phyloP scores from a whole-genome alignment of 345 rosid genomes.

The Carallia brachiata region DNA sequence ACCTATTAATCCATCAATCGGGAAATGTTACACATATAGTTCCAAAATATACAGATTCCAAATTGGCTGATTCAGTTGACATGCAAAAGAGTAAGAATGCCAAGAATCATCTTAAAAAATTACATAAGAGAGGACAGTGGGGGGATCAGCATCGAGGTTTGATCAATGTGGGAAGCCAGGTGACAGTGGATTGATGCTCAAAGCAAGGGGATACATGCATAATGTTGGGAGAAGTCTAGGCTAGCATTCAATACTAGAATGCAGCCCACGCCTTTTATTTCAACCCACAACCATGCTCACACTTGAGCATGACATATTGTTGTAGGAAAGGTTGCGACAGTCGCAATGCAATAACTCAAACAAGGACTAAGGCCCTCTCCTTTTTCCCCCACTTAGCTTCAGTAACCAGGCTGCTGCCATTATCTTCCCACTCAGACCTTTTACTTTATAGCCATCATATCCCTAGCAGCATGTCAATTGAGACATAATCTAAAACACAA shows the following conservation, averaged over 20 bases:
- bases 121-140: too few species aligned
- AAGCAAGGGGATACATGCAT: conserved; percentile 17
- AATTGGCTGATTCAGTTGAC: too few species aligned
- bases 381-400: conserved; percentile 17
- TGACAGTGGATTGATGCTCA: conserved; percentile 28
- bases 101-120: too few species aligned
- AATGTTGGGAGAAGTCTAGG: conserved; percentile 75
- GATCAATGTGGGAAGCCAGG: conserved; percentile 50
- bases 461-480: conserved; percentile 14
- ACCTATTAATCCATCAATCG: too few species aligned
- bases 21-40: too few species aligned
- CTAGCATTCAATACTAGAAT: conserved; percentile 59
- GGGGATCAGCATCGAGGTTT: conserved; percentile 53
- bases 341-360: conserved; percentile 48
- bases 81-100: too few species aligned
- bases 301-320: neutral
- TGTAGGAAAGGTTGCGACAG: conserved; percentile 86
- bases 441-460: conserved; percentile 66
- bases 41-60: too few species aligned
- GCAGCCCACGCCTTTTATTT: conserved; percentile 78
- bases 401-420: conserved; percentile 31
- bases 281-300: conserved; percentile 45
- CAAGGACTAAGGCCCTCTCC: conserved; percentile 79
- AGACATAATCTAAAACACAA: too few species aligned
- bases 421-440: conserved; percentile 66